Evolutionary conservation across 2,329 filamentous ascomycete species (phyloP).

Genomic region (Blastomyces parvus): DNA sequence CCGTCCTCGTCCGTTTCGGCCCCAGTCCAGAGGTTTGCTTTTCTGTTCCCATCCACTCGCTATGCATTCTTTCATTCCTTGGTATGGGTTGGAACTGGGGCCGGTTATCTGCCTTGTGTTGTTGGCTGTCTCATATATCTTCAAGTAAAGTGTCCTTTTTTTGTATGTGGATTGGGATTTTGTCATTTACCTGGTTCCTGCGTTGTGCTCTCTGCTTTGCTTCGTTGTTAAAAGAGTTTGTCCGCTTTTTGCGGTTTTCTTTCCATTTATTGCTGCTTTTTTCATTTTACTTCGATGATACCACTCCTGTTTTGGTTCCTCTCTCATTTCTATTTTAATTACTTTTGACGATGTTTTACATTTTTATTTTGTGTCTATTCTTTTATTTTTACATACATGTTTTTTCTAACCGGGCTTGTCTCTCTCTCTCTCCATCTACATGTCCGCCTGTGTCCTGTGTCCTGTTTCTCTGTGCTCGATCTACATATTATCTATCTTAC

Average conservation of each 20-base stretch:
- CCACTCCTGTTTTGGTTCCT: constrained; percentile 2
- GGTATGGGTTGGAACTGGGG: background rate
- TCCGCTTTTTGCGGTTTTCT: background rate
- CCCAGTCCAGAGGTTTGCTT: background rate
- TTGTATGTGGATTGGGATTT: background rate
- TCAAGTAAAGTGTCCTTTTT: background rate
- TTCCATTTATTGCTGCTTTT: background rate
- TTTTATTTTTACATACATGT: background rate
- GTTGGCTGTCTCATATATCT: background rate
- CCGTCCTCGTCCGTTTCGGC: background rate
- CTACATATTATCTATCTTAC: background rate
- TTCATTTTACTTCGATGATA: constrained; percentile 2
- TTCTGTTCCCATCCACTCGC: background rate
- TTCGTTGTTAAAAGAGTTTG: background rate
- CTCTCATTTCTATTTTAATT: background rate
- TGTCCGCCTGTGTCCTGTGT: background rate
- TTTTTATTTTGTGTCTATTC: background rate
- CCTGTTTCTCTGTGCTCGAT: background rate
- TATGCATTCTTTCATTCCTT: background rate
- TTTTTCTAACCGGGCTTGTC: background rate
- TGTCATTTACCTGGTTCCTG: background rate
- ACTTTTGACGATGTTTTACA: background rate
- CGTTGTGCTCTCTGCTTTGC: background rate
- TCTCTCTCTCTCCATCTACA: background rate
- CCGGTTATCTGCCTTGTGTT: background rate